Evolutionary conservation across 2,329 filamentous ascomycete species (phyloP).

Genomic region (Emergomyces africanus): DNA sequence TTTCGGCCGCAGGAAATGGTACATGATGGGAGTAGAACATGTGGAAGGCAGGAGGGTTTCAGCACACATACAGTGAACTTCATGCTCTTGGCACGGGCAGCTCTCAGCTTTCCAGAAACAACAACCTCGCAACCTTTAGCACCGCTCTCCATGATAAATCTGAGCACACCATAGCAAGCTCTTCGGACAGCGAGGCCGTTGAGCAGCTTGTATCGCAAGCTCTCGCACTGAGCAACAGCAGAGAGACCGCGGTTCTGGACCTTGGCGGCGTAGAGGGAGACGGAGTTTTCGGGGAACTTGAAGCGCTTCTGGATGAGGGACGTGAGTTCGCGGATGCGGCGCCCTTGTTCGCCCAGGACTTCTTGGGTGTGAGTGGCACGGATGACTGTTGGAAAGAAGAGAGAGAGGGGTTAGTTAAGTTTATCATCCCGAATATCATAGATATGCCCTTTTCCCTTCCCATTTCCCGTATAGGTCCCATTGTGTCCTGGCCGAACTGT

Average conservation of each 20-base stretch:
- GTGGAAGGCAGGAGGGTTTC: background rate
- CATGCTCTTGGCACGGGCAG: constrained; percentile 99
- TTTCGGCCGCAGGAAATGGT: background rate
- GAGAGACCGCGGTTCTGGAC: constrained; percentile 99
- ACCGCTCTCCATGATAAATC: constrained; percentile 99
- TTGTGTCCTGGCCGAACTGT: background rate
- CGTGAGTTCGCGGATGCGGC: constrained; percentile 99
- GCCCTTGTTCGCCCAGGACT: constrained; percentile 98
- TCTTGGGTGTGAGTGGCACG: constrained; percentile 99
- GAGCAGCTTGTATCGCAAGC: constrained; percentile 99
- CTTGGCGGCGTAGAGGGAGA: constrained; percentile 99
- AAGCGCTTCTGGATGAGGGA: constrained; percentile 99
- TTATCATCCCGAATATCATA: background rate
- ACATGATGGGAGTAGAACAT: background rate
- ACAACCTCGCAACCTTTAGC: constrained; percentile 99
- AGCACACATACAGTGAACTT: constrained; percentile 78
- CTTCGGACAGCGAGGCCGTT: constrained; percentile 98
- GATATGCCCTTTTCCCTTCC: background rate
- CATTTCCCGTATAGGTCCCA: background rate
- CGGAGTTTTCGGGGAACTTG: constrained; percentile 99
- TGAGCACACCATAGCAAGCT: constrained; percentile 99
- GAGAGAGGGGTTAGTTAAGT: background rate
- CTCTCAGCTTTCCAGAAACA: constrained; percentile 96
- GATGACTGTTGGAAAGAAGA: constrained; percentile 49
- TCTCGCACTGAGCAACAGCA: constrained; percentile 99